Base-by-base conservation (phyloP, 2,329 filamentous ascomycete genomes). In the Xylaria sp. region DNA sequence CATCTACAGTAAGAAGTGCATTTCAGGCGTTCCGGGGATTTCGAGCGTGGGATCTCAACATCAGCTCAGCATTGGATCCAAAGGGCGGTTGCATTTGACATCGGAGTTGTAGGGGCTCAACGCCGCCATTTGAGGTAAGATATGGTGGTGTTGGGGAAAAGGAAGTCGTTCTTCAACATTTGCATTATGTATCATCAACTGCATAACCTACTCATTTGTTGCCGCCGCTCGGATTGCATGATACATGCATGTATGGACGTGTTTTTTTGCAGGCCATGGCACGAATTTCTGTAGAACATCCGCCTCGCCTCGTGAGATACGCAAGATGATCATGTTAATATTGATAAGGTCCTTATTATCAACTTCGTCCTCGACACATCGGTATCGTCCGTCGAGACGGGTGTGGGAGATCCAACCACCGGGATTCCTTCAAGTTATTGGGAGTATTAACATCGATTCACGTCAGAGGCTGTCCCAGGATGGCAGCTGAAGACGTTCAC, bases 31-130 rank as follows among this genome's bases (percentile, higher is more conserved):
- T 63, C 39, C 51, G 42, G 50, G 26, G 49, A n/a, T n/a, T 41
- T 57, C 52, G 57, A 61, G 61, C 54, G 51, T 42, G 57, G 62
- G 60, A 67, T 64, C 56, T 68, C 66, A 68, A 68, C 64, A 68
- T 66, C 62, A 60, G 57, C 63, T 66, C 65, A 60, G 59, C 39
- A 38, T 48, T 54, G 42, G 44, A 34, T 51, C 29, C 41, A 39
- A 22, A 51, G 41, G 52, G 49, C 39, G 44, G 58, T 56, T 57
- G 52, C 54, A 59, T 57, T 40, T 44, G 42, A 50, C 48, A 60
- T 58, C 48, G 43, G 48, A 55, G 44, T 26, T 45, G 45, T 40
- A 57, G 50, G 50, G 44, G 45, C 52, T 65, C 61, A 64, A 64
- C 62, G 63, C 63, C 61, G 62, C 57, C 26, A 53, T 17, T 44